phyloP scores from a whole-genome alignment of 2,329 filamentous ascomycete species.

The Scytalidium lignicola region DNA sequence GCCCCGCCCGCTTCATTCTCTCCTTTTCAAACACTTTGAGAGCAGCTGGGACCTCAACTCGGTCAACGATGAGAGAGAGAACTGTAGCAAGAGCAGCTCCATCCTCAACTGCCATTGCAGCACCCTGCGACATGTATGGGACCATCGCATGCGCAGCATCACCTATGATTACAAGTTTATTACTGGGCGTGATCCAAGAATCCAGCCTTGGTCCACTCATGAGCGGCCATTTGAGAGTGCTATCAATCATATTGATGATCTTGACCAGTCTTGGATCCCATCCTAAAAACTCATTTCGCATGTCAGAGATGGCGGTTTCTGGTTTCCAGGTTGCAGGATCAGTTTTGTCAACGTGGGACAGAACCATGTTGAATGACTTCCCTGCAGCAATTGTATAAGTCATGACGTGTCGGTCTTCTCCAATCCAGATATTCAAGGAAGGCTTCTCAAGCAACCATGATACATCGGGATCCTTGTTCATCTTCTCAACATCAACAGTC shows the following conservation, averaged over 20 bases:
- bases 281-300: constrained; percentile 27
- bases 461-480: constrained; percentile 30
- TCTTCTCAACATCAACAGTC: constrained; percentile 32
- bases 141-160: constrained; percentile 39
- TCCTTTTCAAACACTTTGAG: constrained; percentile 34
- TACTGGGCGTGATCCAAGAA: constrained; percentile 6
- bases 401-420: constrained; percentile 39
- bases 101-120: constrained; percentile 39
- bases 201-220: background rate
- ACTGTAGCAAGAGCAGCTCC: constrained; percentile 32
- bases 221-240: constrained; percentile 17
- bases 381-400: constrained; percentile 38
- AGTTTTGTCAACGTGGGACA: constrained; percentile 35
- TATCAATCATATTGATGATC: constrained; percentile 31
- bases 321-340: constrained; percentile 28
- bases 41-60: constrained; percentile 24
- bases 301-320: constrained; percentile 26
- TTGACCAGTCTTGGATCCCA: constrained; percentile 33
- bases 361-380: constrained; percentile 40
- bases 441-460: constrained; percentile 35
- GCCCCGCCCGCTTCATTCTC: constrained; percentile 27
- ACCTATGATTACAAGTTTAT: constrained; percentile 31
- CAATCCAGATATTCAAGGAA: constrained; percentile 32
- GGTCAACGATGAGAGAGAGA: constrained; percentile 24
- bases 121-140: constrained; percentile 38